phyloP scores from a whole-genome alignment of 306 rosid genomes.

The Citrullus colocynthis region DNA sequence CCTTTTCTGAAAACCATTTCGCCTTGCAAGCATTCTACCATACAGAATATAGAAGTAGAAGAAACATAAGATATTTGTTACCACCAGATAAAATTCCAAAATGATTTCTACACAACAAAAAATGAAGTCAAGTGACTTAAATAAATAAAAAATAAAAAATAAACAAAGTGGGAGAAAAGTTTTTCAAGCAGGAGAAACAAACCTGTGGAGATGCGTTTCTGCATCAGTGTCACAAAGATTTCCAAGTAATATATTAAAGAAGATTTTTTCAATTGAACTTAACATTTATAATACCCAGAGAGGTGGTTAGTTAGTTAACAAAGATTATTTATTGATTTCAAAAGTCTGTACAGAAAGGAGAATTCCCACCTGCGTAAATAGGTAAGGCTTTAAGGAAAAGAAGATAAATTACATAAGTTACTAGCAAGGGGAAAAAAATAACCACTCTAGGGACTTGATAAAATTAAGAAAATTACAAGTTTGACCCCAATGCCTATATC shows the following conservation, averaged over 20 bases:
- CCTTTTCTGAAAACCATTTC: conserved; percentile 62
- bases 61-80: background rate
- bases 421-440: background rate
- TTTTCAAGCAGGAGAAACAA: background rate
- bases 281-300: background rate
- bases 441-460: background rate
- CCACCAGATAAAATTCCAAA: background rate
- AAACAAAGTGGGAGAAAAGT: background rate
- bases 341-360: background rate
- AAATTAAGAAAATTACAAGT: background rate
- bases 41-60: background rate
- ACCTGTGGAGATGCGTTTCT: background rate
- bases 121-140: background rate
- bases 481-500: background rate
- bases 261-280: background rate
- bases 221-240: background rate
- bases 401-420: background rate
- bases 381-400: background rate
- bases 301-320: background rate
- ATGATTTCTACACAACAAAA: background rate
- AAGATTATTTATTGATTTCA: background rate
- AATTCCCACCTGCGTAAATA: background rate
- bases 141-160: background rate
- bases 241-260: background rate
- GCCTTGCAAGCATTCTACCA: conserved; percentile 57